A percentile compares a stretch with the other conserved stretches of the same genome.
These are phyloP conservation scores for Diaporthe capsici DNA, from an alignment of 2,329 filamentous ascomycete genomes.

Conservation along the genomic window DNA sequence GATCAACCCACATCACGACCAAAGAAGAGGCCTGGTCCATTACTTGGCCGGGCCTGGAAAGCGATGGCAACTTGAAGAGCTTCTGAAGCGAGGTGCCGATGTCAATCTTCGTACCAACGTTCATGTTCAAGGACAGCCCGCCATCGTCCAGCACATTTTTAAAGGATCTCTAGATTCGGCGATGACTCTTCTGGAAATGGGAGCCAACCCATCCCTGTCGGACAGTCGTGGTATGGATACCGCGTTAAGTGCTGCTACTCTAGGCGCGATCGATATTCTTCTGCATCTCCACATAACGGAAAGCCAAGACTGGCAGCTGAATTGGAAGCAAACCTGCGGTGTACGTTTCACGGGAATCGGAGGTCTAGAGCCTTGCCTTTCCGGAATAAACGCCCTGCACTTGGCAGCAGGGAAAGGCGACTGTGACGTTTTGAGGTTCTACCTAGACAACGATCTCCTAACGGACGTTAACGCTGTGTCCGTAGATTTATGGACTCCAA, in stretches of 20 bases:
- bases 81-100: background rate
- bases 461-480: background rate
- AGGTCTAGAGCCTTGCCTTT: accelerated
- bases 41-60: background rate
- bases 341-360: background rate
- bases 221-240: background rate
- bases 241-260: background rate
- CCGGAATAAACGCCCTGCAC: background rate
- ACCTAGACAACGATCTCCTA: background rate
- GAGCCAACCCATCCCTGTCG: background rate
- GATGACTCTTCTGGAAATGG: background rate
- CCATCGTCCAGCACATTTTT: background rate
- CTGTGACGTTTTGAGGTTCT: background rate
- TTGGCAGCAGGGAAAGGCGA: background rate
- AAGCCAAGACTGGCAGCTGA: background rate
- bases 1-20: background rate
- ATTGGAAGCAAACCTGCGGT: background rate
- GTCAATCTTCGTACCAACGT: background rate
- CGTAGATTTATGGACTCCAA: background rate
- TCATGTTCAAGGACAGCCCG: accelerated
- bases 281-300: accelerated
- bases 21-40: background rate
- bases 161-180: background rate
- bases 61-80: background rate
- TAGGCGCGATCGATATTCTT: background rate